Evolutionary conservation across 2,329 filamentous ascomycete genomes (phyloP), one percentile per base, ranked within the genome.

Genomic region (Venturia effusa): DNA sequence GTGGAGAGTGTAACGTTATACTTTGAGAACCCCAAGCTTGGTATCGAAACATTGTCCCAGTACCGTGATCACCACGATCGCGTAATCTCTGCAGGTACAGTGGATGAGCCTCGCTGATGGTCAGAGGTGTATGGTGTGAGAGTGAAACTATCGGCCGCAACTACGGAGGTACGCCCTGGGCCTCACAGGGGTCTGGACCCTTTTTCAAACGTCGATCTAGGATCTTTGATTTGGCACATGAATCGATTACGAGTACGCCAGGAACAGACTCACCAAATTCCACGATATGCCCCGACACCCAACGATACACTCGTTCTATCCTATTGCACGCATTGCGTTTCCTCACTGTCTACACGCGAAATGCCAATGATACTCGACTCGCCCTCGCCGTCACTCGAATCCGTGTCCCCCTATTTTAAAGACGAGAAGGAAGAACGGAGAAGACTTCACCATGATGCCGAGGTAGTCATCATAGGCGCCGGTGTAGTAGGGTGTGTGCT

Each of bases 391-490:
- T 63, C 61, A n/a, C 39, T 51, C 19, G 32, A 34, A 41, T 57
- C 63, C 19, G 48, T 17, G 17, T 37, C 59, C 43, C 62, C 63
- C 10, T 40, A 24, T 17, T 48, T 48, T 48, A 22, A 39, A n/a
- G 71, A 74, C 66, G 59, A 69, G 57, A 69, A 69, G 55, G 77
- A 81, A 70, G 71, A 79, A 69, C 77, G 82, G 67, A 74, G 83
- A 68, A 73, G 73, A 55, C 70, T 79, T 48, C 81, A 86, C 74
- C 83, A 87, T 69, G 82, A 86, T 69, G 83, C 82, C 67, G 94
- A 99, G 71, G 86, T 96, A 41, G 89, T 97, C 51, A 88, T 99
- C 62, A 88, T 99, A 43, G 94, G 94, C 68, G 94, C 91, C 2
- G 94, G 94, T 64, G 83, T 97, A 65, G 85, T 96, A 67, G 94